Conservation (phyloP, 805 yeast genomes). For the Metschnikowia borealis region DNA sequence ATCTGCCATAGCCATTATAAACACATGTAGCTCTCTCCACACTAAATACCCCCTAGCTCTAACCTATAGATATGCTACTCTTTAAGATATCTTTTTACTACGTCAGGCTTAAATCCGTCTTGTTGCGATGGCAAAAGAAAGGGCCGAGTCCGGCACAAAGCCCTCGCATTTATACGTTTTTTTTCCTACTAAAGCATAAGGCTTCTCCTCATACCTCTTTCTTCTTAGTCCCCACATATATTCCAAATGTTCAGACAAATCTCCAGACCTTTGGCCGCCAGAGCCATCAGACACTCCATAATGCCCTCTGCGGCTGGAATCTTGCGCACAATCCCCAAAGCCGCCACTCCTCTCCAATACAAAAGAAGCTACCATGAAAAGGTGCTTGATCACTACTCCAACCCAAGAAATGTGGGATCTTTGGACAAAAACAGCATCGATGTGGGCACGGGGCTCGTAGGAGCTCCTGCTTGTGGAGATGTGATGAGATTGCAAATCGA, state of each 20-base stretch:
- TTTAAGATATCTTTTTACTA: no score
- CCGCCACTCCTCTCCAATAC: slow-evolving; percentile 3
- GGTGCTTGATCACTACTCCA: slow-evolving; percentile 92
- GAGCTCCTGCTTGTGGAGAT: slow-evolving; percentile 99
- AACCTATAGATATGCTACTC: no score
- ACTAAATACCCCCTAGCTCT: no score
- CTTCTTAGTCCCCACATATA: background rate
- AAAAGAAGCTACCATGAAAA: slow-evolving; percentile 72
- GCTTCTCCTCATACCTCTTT: background rate
- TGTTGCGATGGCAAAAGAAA: background rate
- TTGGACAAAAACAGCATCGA: slow-evolving; percentile 68
- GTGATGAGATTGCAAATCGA: slow-evolving; percentile 96
- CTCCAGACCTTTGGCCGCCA: slow-evolving; percentile 10
- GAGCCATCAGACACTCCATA: slow-evolving; percentile 8
- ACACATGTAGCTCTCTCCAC: no score
- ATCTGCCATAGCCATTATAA: no score
- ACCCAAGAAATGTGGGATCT: slow-evolving; percentile 96
- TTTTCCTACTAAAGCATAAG: background rate
- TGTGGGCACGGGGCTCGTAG: slow-evolving; percentile 97
- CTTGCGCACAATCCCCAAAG: slow-evolving; percentile 7
- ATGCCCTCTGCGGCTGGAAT: slow-evolving; percentile 8
- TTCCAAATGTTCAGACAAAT: slow-evolving; percentile 17
- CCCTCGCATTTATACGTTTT: background rate
- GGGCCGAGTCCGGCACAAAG: slow-evolving; percentile 4
- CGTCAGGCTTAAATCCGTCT: no score